Evolutionary conservation across 345 rosid genomes (phyloP), one percentile per base, ranked within the genome.

Genomic region (Boechera stricta): DNA sequence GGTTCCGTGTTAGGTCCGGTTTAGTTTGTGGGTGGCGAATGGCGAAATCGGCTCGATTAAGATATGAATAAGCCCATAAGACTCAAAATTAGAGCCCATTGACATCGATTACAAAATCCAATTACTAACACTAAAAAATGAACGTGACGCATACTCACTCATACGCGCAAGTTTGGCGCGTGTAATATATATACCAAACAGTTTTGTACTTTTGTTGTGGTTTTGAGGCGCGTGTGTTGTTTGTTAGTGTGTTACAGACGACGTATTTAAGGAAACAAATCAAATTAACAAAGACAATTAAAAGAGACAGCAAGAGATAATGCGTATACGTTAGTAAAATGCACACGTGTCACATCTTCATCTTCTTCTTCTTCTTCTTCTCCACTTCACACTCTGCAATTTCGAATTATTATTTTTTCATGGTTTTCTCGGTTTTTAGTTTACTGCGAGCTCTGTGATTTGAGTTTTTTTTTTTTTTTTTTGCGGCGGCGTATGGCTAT

Each of bases 241-340:
- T 44, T 13, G 0, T 26, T 38, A 8, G 5, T 52, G 13, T 53
- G 1, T 8, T 10, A 7, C 3, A 13, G 1, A 31, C 16, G 24
- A 21, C 24, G 6, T 57, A 31, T 41, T 47, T 36, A 51, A 47
- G 45, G 13, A 8, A n/a, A 58, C 1, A n/a, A 33, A 58, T 58
- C 28, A 18, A 7, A 36, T 2, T 36, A 36, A 36, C 2, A 65
- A 55, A 21, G 24, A 21, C 24, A 21, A 21, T 21, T 21, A 21
- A 21, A 2, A 66, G 31, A 15, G 51, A 75, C 54, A 75, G 0
- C 52, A 74, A 29, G 13, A 64, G 77, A 71, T 71, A 77, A 71
- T 77, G 81, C 7, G 54, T 71, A 57, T 64, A 71, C 81, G 81
- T 65, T 65, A 71, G 55, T 57, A 38, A 77, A 71, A 38, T 64